Base-by-base conservation (phyloP, 179 eudicot species). In the Carnegiea gigantea region DNA sequence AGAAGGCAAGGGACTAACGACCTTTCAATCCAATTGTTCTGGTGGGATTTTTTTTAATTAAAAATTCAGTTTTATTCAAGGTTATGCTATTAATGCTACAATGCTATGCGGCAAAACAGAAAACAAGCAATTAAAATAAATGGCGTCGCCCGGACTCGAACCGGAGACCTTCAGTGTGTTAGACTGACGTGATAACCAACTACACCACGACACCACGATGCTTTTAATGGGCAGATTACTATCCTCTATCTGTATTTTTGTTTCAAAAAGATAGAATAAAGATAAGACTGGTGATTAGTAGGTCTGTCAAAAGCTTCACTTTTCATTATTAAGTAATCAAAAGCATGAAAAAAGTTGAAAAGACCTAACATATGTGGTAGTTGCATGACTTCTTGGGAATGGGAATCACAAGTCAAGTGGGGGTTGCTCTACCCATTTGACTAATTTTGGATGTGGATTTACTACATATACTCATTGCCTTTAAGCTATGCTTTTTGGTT, bases 91-190 rank as follows among this genome's bases (percentile, higher is more conserved):
- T 18, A 57, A 13, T 3, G 4, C 5, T 12, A 57, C 4, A 57
- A 18, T 57, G 65, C 4, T 6, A 59, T 64, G 33, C 70, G 15
- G 13, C 6, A 10, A 64, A 24, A n/a, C 2, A 64, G 3, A 64
- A 67, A 67, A 67, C 26, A 2, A 3, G 21, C 7, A 17, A 33
- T 12, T 15, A 1, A 0, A 14, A 0, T 70, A 24, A 28, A 33
- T 87, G 89, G 88, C 86, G 51, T 85, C 89, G 86, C 89, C 88
- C 86, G 86, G 86, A 65, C 60, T 85, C 43, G 88, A 88, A 88
- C 90, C 85, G 90, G 86, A 79, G 86, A 85, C 90, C 86, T 85
- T 88, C 86, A 83, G 85, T 86, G 86, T 83, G 89, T 84, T 86
- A 79, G 83, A 77, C 82, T 85, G 89, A 90, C 87, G 90, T 84